phyloP scores from a whole-genome alignment of 192 early-diverging fungal species.

The Globomyces pollinis-pini region DNA sequence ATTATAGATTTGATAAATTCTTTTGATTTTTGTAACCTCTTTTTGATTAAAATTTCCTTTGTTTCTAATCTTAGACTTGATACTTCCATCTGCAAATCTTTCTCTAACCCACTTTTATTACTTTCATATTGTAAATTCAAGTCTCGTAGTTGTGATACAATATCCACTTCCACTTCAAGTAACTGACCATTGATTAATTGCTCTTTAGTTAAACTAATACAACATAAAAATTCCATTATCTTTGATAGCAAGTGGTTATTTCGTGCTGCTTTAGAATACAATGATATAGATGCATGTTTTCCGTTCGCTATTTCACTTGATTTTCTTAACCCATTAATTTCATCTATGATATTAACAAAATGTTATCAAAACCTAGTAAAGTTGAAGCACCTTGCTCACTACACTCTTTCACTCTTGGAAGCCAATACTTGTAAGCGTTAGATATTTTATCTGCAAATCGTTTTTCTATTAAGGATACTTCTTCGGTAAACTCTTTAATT shows the following conservation, averaged over 20 bases:
- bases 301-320: background rate
- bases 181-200: background rate
- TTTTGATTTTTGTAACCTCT: background rate
- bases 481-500: background rate
- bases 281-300: background rate
- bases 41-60: conserved; percentile 2
- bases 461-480: background rate
- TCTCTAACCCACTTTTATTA: background rate
- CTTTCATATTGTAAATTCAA: background rate
- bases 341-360: background rate
- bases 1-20: background rate
- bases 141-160: background rate
- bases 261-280: conserved; percentile 1
- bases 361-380: background rate
- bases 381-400: background rate
- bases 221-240: conserved; percentile 3
- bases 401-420: background rate
- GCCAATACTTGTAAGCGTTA: background rate
- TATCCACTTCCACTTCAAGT: background rate
- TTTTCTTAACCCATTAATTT: background rate
- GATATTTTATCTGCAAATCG: background rate
- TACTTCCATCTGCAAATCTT: background rate
- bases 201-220: background rate
- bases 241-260: background rate
- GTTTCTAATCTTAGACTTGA: background rate